Conservation (phyloP, 495 filamentous ascomycete species). For the Podospora pseudoanserina region DNA sequence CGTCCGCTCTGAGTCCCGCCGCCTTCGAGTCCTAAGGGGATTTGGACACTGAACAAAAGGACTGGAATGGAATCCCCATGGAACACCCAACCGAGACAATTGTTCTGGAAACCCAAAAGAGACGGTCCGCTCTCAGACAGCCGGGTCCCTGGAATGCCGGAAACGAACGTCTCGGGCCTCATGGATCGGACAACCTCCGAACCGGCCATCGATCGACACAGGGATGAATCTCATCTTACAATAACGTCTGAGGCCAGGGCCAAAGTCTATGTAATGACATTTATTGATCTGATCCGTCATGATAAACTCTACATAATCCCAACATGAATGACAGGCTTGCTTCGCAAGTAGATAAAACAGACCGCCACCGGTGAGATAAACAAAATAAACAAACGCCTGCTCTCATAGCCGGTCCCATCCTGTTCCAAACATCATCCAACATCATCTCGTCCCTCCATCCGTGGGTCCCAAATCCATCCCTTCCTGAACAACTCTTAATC, state of each 20-base stretch:
- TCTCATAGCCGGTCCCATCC: slow-evolving; percentile 1
- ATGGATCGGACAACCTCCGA: not conserved
- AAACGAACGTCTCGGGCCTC: not conserved
- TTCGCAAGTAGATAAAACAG: not conserved
- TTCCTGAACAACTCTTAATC: not conserved
- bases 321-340: not conserved
- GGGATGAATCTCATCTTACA: not conserved
- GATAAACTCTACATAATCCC: not conserved
- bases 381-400: slow-evolving; percentile 8
- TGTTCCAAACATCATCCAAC: not conserved
- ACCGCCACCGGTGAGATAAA: not conserved
- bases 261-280: not conserved
- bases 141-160: not conserved
- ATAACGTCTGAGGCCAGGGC: not conserved
- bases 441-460: slow-evolving; percentile 6
- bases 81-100: not conserved
- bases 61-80: not conserved
- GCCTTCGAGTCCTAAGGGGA: no score
- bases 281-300: not conserved
- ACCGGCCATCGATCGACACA: not conserved
- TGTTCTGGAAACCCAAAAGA: not conserved
- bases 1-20: no score
- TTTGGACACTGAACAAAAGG: not conserved
- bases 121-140: not conserved
- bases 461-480: not conserved